Evolutionary conservation across 2,329 filamentous ascomycete species (phyloP).

Genomic region (Graphilbum sp.): DNA sequence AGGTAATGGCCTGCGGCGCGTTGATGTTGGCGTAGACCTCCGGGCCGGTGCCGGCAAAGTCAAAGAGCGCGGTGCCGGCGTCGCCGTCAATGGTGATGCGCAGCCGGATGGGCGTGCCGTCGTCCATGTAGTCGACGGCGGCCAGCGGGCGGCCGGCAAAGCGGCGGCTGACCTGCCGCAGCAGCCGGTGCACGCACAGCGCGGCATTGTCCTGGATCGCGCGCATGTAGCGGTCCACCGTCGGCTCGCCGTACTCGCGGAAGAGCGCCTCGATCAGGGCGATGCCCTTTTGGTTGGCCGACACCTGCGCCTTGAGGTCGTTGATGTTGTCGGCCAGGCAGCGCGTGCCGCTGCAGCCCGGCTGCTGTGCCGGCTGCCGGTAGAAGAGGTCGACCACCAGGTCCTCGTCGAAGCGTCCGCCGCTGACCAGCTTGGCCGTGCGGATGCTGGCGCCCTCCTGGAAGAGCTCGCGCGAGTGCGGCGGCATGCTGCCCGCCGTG

Average conservation of each 20-base stretch:
- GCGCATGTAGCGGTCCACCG: slow-evolving; percentile 71
- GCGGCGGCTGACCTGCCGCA: slow-evolving; percentile 48
- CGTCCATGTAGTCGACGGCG: slow-evolving; percentile 74
- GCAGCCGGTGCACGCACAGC: slow-evolving; percentile 52
- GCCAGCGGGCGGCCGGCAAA: slow-evolving; percentile 56
- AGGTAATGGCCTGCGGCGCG: slow-evolving; percentile 62
- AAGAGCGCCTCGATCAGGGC: slow-evolving; percentile 60
- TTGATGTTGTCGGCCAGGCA: slow-evolving; percentile 73
- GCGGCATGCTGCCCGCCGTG: slow-evolving; percentile 43
- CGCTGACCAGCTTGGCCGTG: slow-evolving; percentile 55
- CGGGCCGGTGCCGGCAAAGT: slow-evolving; percentile 59
- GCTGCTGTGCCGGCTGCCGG: slow-evolving; percentile 55
- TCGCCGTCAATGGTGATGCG: slow-evolving; percentile 58
- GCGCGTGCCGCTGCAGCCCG: slow-evolving; percentile 62
- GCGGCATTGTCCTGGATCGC: slow-evolving; percentile 72
- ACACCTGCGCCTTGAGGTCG: slow-evolving; percentile 73
- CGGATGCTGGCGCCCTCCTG: slow-evolving; percentile 51
- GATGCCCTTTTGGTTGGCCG: slow-evolving; percentile 76
- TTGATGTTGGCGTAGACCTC: slow-evolving; percentile 67
- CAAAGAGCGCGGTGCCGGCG: slow-evolving; percentile 61
- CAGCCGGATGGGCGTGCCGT: slow-evolving; percentile 62
- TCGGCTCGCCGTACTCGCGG: slow-evolving; percentile 58
- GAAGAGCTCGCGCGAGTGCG: slow-evolving; percentile 48
- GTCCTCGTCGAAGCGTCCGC: slow-evolving; percentile 64
- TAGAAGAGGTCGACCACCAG: slow-evolving; percentile 57